A percentile compares a stretch with the other conserved stretches of the same genome.
These are phyloP conservation scores for Saturnispora hagleri DNA, from an alignment of 805 yeast species.

Conservation along the genomic window DNA sequence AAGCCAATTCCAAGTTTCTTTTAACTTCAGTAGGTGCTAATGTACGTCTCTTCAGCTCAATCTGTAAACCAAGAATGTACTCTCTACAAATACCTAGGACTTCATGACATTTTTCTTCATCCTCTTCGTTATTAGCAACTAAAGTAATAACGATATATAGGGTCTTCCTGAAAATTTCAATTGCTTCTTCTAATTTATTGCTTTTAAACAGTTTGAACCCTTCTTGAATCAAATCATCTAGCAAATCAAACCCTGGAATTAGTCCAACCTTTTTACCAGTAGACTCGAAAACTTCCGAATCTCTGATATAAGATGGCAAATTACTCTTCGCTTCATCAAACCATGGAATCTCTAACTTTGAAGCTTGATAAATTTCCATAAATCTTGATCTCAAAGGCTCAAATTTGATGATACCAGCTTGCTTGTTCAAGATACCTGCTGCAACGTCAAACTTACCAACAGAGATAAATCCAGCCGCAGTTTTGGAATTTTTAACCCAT, in stretches of 20 bases:
- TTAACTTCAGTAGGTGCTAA: conserved; percentile 62
- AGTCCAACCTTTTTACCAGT: conserved; percentile 47
- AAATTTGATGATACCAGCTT: conserved; percentile 76
- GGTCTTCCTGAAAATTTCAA: conserved; percentile 66
- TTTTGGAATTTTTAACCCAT: conserved; percentile 85
- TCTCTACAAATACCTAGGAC: conserved; percentile 71
- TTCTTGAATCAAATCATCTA: conserved; percentile 52
- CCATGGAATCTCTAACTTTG: conserved; percentile 67
- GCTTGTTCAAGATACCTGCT: conserved; percentile 83
- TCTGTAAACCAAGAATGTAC: conserved; percentile 84
- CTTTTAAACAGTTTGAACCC: conserved; percentile 81
- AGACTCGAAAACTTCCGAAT: conserved; percentile 50
- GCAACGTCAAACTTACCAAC: conserved; percentile 97
- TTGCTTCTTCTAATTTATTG: conserved; percentile 76
- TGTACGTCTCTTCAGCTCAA: conserved; percentile 82
- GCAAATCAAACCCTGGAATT: conserved; percentile 62
- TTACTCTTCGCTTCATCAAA: conserved; percentile 46
- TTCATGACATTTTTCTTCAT: conserved; percentile 66
- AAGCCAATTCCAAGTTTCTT: conserved; percentile 89
- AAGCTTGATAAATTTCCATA: conserved; percentile 72
- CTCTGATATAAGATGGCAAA: conserved; percentile 57
- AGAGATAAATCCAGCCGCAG: conserved; percentile 89
- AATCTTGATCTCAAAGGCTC: conserved; percentile 82
- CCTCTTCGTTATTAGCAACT: conserved; percentile 64
- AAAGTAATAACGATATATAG: conserved; percentile 66